Evolutionary conservation across 768 basidiomycete genomes (phyloP), one percentile per base, ranked within the genome.

Genomic region (Leccinum subtestaceum): DNA sequence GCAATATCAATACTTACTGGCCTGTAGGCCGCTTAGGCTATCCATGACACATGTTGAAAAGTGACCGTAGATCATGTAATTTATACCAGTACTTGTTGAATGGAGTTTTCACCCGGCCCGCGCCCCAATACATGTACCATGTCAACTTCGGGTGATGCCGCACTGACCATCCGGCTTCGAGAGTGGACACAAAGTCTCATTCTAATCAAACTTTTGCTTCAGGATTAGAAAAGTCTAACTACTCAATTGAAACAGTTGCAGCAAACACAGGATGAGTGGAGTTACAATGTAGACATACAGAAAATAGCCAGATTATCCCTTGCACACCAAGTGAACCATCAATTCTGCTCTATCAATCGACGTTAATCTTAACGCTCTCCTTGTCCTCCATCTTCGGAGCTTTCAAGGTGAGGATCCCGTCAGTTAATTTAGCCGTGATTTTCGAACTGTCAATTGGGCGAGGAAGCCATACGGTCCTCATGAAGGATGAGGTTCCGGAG

Each of bases 391-490:
- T 77, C 70, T 86, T 89, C 13, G 82, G 79, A 13, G 86, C 75
- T 6, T 74, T 81, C 46, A 92, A 65, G 4, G 81, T 87, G 52
- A 92, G 80, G 25, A 93, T 79, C 6, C 90, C 91, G 58, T 91
- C 84, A 27, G 78, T 73, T 62, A 93, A 73, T 64, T 83, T 87
- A 15, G 89, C 90, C 1, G 76, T 72, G 25, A 91, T 83, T 56
- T 78, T 80, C 31, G 75, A 76, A 34, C 75, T 72, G 65, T 91
- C 85, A 1, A 89, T 78, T 7, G 84, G 78, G 11, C 78, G 80
- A 36, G 89, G 87, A 25, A 92, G 77, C 82, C 86, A 87, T 11
- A 92, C 80, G 0, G 88, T 91, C 52, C 90, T 81, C 13, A 81
- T 79, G 70, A 91, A 92, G 2, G 78, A 72, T 3, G 81, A 70